Evolutionary conservation across 2,329 filamentous ascomycete genomes (phyloP).

Genomic region (Monilinia polystroma): DNA sequence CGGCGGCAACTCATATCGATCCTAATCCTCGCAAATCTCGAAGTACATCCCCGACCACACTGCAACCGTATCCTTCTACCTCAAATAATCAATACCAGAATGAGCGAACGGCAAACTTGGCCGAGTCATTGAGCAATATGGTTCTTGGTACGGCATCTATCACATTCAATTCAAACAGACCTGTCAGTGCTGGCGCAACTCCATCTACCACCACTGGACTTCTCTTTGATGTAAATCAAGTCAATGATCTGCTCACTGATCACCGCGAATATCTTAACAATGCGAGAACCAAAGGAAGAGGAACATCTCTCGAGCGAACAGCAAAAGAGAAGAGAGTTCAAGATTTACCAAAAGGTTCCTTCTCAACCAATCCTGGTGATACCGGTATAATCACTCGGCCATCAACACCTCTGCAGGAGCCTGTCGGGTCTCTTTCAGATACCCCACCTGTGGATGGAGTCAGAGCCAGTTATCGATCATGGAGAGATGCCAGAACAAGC

Average conservation of each 20-base stretch:
- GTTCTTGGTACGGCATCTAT: conserved; percentile 26
- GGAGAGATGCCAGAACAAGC: conserved; percentile 36
- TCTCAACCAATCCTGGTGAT: conserved; percentile 40
- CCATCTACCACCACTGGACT: conserved; percentile 25
- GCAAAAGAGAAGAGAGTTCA: conserved; percentile 44
- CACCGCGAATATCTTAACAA: conserved; percentile 41
- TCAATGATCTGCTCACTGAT: conserved; percentile 41
- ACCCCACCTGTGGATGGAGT: conserved; percentile 38
- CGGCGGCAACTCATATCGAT: conserved; percentile 8
- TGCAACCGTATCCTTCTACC: conserved; percentile 16
- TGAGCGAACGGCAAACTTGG: conserved; percentile 24
- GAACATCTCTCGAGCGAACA: conserved; percentile 47
- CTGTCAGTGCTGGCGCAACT: conserved; percentile 27
- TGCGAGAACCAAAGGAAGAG: conserved; percentile 36
- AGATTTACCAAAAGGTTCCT: conserved; percentile 37
- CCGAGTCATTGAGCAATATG: conserved; percentile 25
- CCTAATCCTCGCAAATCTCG: background rate
- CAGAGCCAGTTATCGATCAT: conserved; percentile 39
- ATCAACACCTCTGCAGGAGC: conserved; percentile 29
- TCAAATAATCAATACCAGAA: conserved; percentile 25
- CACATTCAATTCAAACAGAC: conserved; percentile 21
- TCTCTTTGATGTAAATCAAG: conserved; percentile 40
- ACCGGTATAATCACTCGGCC: conserved; percentile 38
- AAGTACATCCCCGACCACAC: conserved; percentile 13
- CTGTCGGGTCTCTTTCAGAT: conserved; percentile 29